Evolutionary conservation across 208 protist species (phyloP).

Genomic region (Herpetomonas samuelpessoai): DNA sequence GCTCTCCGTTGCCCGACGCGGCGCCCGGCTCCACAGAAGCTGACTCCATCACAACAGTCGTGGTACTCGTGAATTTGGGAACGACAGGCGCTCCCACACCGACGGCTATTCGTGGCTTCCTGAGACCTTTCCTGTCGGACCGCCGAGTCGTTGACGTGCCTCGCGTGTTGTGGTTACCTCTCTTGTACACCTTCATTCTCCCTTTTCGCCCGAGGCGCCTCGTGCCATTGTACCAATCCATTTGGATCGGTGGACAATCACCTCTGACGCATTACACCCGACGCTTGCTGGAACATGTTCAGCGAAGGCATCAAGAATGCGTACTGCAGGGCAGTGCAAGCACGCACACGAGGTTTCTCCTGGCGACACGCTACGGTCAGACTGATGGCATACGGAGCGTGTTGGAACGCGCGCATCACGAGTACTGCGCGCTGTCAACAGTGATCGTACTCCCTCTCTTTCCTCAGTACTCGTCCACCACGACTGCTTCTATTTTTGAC

Average conservation of each 20-base stretch:
- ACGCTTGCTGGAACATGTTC: slow-evolving; percentile 13
- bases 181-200: slow-evolving; percentile 52
- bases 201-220: slow-evolving; percentile 32
- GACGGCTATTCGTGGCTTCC: slow-evolving; percentile 17
- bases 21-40: no score
- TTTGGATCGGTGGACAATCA: slow-evolving; percentile 25
- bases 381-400: slow-evolving; percentile 16
- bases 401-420: slow-evolving; percentile 12
- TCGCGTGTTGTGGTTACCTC: slow-evolving; percentile 33
- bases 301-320: slow-evolving; percentile 11
- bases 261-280: slow-evolving; percentile 12
- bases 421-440: slow-evolving; percentile 8
- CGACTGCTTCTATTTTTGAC: slow-evolving; percentile 36
- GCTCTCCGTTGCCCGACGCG: neutral
- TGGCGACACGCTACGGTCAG: slow-evolving; percentile 29
- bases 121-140: slow-evolving; percentile 32
- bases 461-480: slow-evolving; percentile 59
- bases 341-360: no score
- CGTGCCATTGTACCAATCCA: slow-evolving; percentile 17
- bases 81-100: slow-evolving; percentile 14
- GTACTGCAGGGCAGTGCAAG: no score
- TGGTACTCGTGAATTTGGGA: slow-evolving; percentile 43
- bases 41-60: no score
- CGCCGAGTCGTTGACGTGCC: slow-evolving; percentile 41
- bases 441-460: slow-evolving; percentile 51